Evolutionary conservation across 2,329 filamentous ascomycete genomes (phyloP).

Genomic region (Ploettnerulaceae sp.): DNA sequence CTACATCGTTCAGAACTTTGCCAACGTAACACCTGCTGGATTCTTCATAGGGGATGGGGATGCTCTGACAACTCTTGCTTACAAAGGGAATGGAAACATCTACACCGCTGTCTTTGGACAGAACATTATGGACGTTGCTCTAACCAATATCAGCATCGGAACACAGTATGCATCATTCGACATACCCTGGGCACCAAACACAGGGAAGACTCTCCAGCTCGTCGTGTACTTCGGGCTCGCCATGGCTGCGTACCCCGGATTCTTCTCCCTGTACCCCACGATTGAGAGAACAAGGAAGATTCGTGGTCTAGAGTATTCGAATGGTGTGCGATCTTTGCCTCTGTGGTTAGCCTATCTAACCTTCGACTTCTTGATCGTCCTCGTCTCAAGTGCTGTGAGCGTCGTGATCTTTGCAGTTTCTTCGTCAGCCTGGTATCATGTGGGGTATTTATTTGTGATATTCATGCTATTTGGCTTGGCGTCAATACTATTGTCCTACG

Average conservation of each 20-base stretch:
- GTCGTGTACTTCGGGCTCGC: conserved; percentile 78
- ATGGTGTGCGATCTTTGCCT: conserved; percentile 76
- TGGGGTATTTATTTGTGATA: conserved; percentile 77
- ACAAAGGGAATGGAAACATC: conserved; percentile 57
- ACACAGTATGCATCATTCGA: conserved; percentile 73
- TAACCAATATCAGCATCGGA: conserved; percentile 63
- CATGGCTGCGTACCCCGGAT: conserved; percentile 73
- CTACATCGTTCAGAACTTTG: conserved; percentile 58
- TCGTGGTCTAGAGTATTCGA: conserved; percentile 82
- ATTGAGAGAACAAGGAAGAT: conserved; percentile 74
- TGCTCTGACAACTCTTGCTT: conserved; percentile 63
- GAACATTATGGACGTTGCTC: conserved; percentile 60
- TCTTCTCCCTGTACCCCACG: conserved; percentile 88
- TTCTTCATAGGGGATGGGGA: conserved; percentile 66
- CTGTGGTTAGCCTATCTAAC: conserved; percentile 78
- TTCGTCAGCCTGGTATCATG: conserved; percentile 67
- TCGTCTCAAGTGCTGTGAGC: conserved; percentile 60
- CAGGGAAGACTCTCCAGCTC: conserved; percentile 71
- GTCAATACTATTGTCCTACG: conserved; percentile 70
- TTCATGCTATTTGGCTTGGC: conserved; percentile 77
- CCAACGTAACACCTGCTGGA: conserved; percentile 69
- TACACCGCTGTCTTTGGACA: conserved; percentile 56
- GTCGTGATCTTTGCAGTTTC: conserved; percentile 64
- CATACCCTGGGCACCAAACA: conserved; percentile 61
- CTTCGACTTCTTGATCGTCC: conserved; percentile 75